Percentiles rank a stretch among this genome's conserved stretches.
Conservation (phyloP, 2,329 filamentous ascomycete species). For the Dryadomyces quercivorus region DNA sequence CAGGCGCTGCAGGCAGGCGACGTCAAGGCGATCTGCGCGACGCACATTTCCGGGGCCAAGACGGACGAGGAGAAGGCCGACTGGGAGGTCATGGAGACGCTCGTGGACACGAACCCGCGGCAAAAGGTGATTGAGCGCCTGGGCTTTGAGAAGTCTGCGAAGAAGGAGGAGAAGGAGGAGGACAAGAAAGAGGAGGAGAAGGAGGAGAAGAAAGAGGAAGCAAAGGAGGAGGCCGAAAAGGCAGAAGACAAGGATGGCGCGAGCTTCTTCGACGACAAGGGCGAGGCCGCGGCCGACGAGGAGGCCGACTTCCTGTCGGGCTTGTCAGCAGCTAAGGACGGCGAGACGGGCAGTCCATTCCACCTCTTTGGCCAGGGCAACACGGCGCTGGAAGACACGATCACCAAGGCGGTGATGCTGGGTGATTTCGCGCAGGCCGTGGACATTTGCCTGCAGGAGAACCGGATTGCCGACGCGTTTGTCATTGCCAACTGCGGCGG, state of each 20-base stretch:
- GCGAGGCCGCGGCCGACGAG: conserved; percentile 55
- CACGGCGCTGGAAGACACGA: conserved; percentile 68
- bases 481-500: conserved; percentile 96
- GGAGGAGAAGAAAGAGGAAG: conserved; percentile 10
- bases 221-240: conserved; percentile 14
- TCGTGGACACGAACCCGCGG: conserved; percentile 76
- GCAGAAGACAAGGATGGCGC: conserved; percentile 49
- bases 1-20: conserved; percentile 67
- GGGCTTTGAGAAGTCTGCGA: conserved; percentile 47
- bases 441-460: conserved; percentile 76
- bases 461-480: conserved; percentile 89
- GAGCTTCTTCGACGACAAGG: conserved; percentile 73
- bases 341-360: conserved; percentile 67
- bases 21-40: conserved; percentile 65
- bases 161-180: conserved; percentile 8
- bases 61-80: conserved; percentile 90
- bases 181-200: conserved; percentile 20
- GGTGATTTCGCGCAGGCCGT: conserved; percentile 86
- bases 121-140: conserved; percentile 79
- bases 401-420: conserved; percentile 79
- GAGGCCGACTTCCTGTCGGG: conserved; percentile 79
- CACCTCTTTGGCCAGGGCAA: conserved; percentile 78
- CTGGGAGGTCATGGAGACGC: conserved; percentile 86
- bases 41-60: conserved; percentile 60
- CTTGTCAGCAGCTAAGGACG: conserved; percentile 76